Evolutionary conservation across 1,284 basidiomycete species (phyloP), one percentile per base, ranked within the genome.

Genomic region (Thecaphora frezii): DNA sequence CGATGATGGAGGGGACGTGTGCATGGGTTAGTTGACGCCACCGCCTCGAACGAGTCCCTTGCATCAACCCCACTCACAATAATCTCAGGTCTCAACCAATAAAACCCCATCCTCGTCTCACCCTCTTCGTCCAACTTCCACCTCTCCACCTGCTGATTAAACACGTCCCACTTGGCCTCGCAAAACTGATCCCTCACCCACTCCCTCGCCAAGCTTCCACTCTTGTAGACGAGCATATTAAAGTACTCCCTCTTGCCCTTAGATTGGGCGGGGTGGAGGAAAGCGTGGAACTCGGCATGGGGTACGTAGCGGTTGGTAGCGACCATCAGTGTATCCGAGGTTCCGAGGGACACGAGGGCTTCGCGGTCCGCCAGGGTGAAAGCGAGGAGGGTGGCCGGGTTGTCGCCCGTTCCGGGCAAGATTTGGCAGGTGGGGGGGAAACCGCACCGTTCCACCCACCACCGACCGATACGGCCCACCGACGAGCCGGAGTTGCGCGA

Each of bases 361-460:
- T 94, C 90, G 58, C 89, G 85, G n/a, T 88, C 87, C n/a, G 58
- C 53, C n/a, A 79, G 55, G 22, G 78, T 79, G 46, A 92, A 84
- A 2, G 88, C 86, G 44, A 91, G 84, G 59, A 93, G 86, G 2
- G 90, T 92, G 1, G 90, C 90, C 3, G 91, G 89, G 77, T 96
- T 96, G 79, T 96, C 92, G 13, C 92, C 92, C 0, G 91, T 93
- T 71, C 91, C 90, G 0, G 90, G 89, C 14, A 88, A 88, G 51
- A 96, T 84, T 43, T 87, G 81, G 71, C 91, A 93, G 25, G 88
- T 89, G 85, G 71, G n/a, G 37, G 80, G 83, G 77, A 93, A 88
- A 2, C 89, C 89, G 84, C 88, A 93, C 55, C 86, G 83, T 56
- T 86, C 76, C 12, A 86, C 84, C 85, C 89, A 93, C 85, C 87